Evolutionary conservation across 495 filamentous ascomycete species (phyloP).

Genomic region (Coniosporium apollinis): DNA sequence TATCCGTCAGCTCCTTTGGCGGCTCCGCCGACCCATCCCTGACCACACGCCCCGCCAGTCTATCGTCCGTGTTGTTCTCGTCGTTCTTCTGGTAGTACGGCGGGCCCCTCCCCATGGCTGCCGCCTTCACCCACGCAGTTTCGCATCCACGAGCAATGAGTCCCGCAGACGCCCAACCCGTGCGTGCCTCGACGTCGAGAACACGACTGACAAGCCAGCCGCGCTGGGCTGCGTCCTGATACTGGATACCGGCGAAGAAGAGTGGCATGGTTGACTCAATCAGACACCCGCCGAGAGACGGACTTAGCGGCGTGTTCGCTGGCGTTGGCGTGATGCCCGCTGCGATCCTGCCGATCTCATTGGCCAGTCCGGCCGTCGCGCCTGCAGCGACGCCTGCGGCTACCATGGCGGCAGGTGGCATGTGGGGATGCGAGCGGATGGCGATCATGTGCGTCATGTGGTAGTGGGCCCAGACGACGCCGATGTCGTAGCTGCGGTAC

Average conservation of each 20-base stretch:
- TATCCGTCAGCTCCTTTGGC: conserved; percentile 26
- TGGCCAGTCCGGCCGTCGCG: conserved; percentile 50
- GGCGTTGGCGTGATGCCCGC: conserved; percentile 57
- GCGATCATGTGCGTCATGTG: conserved; percentile 67
- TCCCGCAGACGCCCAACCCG: conserved; percentile 70
- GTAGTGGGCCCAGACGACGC: conserved; percentile 68
- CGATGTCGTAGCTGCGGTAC: conserved; percentile 74
- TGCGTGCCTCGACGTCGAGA: conserved; percentile 56
- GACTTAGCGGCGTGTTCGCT: conserved; percentile 42
- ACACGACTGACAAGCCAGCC: conserved; percentile 59
- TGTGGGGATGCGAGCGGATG: conserved; percentile 61
- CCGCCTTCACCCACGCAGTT: conserved; percentile 58
- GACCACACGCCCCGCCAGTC: conserved; percentile 12
- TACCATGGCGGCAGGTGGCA: conserved; percentile 84
- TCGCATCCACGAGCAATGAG: conserved; percentile 75
- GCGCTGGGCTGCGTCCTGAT: conserved; percentile 51
- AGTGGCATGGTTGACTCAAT: conserved; percentile 63
- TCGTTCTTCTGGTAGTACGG: conserved; percentile 35
- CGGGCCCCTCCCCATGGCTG: conserved; percentile 54
- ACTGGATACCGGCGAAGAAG: conserved; percentile 80
- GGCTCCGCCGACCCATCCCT: conserved; percentile 6
- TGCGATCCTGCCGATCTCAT: conserved; percentile 62
- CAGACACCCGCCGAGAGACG: conserved; percentile 62
- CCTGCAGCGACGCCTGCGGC: conserved; percentile 56
- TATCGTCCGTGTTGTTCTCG: conserved; percentile 14